These are phyloP conservation scores for Claviceps africana DNA, from an alignment of 2,329 filamentous ascomycete genomes.

Conservation along the genomic window DNA sequence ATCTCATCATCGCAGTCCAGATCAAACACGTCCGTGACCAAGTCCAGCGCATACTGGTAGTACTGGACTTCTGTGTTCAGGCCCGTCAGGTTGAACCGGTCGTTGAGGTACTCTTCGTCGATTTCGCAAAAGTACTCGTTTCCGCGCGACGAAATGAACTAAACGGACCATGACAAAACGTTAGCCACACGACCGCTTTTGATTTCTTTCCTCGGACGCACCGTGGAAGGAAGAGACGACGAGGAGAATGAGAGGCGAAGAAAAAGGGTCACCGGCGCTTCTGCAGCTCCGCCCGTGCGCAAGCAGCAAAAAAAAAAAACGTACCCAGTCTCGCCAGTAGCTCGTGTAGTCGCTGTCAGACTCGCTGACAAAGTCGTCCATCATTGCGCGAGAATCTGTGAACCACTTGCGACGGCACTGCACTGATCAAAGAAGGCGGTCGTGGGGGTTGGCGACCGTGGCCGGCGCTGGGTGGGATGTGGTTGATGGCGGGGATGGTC, in stretches of 20 bases:
- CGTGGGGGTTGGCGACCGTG: constrained; percentile 1
- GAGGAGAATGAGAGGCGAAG: neutral
- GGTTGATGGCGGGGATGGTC: neutral
- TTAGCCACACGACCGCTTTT: neutral
- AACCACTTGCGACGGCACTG: neutral
- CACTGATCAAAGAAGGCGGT: constrained; percentile 1
- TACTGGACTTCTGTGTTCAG: constrained; percentile 96
- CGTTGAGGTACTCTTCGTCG: constrained; percentile 95
- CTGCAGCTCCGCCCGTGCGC: neutral
- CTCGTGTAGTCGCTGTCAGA: constrained; percentile 98
- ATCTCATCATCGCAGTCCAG: constrained; percentile 98
- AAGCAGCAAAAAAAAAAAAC: too few relatives aligned
- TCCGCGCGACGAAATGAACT: constrained; percentile 96
- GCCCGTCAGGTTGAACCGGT: constrained; percentile 94
- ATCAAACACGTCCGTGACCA: constrained; percentile 96
- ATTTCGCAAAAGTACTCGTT: constrained; percentile 99
- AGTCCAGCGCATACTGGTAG: constrained; percentile 95
- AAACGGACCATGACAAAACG: constrained; percentile 7
- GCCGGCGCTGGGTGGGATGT: neutral
- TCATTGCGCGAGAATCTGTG: constrained; percentile 26
- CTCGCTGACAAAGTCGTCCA: constrained; percentile 97
- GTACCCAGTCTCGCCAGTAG: constrained; percentile 98
- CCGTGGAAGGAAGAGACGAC: neutral
- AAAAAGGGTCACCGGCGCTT: neutral
- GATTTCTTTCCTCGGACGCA: neutral